Evolutionary conservation across 1,139 yeast species (phyloP), one percentile per base, ranked within the genome.

Genomic region (Lodderomyces parapsilosis): DNA sequence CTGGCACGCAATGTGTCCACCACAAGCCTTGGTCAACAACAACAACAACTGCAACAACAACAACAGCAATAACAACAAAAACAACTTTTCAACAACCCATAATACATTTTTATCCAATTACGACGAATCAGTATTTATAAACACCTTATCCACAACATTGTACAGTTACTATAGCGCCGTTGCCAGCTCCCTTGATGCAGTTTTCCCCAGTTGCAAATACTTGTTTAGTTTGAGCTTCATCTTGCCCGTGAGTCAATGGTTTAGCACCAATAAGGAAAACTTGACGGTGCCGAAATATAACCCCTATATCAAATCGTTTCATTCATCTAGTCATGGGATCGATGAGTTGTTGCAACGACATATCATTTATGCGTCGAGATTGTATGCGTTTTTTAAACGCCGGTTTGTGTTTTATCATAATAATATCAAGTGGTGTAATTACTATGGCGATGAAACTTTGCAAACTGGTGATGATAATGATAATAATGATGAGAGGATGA

Each of bases 351-450:
- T 64, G 20, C 64, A 57, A 44, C 49, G 65, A 25, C 65, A 63
- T 43, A 59, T 57, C 42, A 59, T 54, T 40, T 65, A 59, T 45
- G 56, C 64, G 2, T 52, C 59, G 40, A 52, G 70, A 42, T 33
- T 63, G 6, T 57, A 52, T 47, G 58, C 65, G 17, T 65, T 62
- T 46, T 59, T 65, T 39, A 49, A 54, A 36, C 55, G 58, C 22
- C 48, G 69, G 36, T 49, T 46, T 48, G 39, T 49, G 30, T 47
- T 62, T 42, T 55, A 53, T 49, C 47, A 51, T 40, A 49, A 49
- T 33, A 46, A 60, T 44, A 51, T 52, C n/a, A 40, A 39, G 13
- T 62, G 65, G 63, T 43, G 46, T 25, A 49, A 49, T 25, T 53
- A 55, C 2, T 53, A 46, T 38, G 40, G 42, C 40, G 44, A 50